Evolutionary conservation across 2,329 filamentous ascomycete genomes (phyloP), one percentile per base, ranked within the genome.

Genomic region (Colletotrichum abscissum): DNA sequence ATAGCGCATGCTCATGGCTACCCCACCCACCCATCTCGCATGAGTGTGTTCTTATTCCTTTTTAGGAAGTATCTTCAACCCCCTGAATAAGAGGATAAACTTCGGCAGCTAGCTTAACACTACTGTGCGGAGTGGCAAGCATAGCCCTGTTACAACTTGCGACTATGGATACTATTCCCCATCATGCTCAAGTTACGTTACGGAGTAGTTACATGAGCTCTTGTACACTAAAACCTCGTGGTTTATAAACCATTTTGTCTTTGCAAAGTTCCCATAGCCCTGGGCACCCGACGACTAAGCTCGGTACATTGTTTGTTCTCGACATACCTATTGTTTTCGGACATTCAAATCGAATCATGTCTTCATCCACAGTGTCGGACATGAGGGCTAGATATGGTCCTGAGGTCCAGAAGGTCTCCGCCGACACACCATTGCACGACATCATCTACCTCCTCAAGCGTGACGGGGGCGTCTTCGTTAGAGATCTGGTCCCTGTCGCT

Each of bases 401-500:
- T 9, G 64, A 72, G 19, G 69, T 72, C 22, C 69, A 72, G 28
- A 72, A 55, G 26, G 28, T 72, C 16, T 24, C 64, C 22, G 58
- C 38, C 2, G 38, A 58, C 24, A 63, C 64, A 6, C 58, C 64
- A 7, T 26, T 63, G 6, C 52, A 72, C n/a, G 64, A 72, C 14
- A 69, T 69, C 22, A 54, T 72, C 12, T 63, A 69, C 28, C 58
- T 72, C 7, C 58, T 72, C n/a, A 68, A 72, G 46, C 69, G 69
- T 22, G 69, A 72, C 24, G 69, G 69, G 4, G 69, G 69, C 33
- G 69, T 72, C 7, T 69, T 72, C n/a, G 35, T 72, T 42, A 58
- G 59, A 16, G 38, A n/a, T 3, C 52, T 72, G 5, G 30, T 72
- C 5, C 26, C 22, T 24, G 65, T 63, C 12, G 57, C 38, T 38